Conservation (phyloP, 2,329 filamentous ascomycete species). For the Macrophomina phaseolina region DNA sequence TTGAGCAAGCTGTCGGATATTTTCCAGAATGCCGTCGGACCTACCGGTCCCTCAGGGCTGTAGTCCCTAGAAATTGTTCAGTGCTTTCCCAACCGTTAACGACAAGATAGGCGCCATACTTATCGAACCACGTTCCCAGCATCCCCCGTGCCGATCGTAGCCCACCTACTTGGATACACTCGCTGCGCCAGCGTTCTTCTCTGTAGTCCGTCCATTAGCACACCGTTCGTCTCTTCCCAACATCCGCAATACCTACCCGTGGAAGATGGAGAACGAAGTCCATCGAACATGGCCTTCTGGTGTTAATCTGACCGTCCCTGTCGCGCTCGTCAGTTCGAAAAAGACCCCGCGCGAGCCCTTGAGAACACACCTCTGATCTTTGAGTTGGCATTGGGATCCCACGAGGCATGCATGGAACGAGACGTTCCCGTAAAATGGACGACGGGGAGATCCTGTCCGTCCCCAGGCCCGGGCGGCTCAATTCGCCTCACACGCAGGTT, state of each 20-base stretch:
- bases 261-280: conserved; percentile 71
- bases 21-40: conserved; percentile 82
- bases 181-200: conserved; percentile 76
- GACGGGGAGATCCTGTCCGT: conserved; percentile 65
- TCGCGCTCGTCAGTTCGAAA: not conserved
- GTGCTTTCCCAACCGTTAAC: not conserved
- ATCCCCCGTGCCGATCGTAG: conserved; percentile 69
- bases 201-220: conserved; percentile 53
- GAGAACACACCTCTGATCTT: conserved; percentile 63
- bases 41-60: conserved; percentile 71
- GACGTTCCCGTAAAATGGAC: conserved; percentile 71
- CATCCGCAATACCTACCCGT: conserved; percentile 43
- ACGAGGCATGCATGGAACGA: conserved; percentile 65
- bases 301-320: conserved; percentile 68
- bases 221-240: conserved; percentile 27
- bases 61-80: conserved; percentile 59
- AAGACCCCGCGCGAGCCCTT: not conserved
- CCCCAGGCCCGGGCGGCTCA: conserved; percentile 62
- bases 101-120: conserved; percentile 50
- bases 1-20: conserved; percentile 56
- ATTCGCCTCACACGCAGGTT: conserved; percentile 66
- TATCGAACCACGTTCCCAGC: conserved; percentile 79
- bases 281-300: conserved; percentile 74
- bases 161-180: conserved; percentile 77
- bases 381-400: conserved; percentile 73